A percentile compares a stretch with the other conserved stretches of the same genome.
Evolutionary conservation across 2,329 filamentous ascomycete species (phyloP).

Genomic region (Magnaporthiopsis rhizophila): DNA sequence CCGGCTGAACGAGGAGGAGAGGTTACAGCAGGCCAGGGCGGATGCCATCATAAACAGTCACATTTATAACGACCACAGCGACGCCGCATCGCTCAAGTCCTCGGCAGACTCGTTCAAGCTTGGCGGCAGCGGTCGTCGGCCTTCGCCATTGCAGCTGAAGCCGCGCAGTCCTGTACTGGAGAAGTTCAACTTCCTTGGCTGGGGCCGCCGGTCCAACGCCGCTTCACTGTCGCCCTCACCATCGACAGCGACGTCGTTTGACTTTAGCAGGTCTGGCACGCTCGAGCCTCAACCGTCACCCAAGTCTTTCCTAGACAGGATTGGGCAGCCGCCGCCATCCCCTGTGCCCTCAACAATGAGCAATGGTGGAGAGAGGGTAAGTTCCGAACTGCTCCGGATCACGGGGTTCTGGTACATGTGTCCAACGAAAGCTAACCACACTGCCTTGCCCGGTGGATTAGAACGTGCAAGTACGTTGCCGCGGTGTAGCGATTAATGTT

Average conservation of each 20-base stretch:
- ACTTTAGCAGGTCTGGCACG: conserved; percentile 25
- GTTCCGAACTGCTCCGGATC: conserved; percentile 18
- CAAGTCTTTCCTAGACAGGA: conserved; percentile 10
- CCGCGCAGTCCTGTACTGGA: conserved; percentile 35
- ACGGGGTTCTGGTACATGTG: neutral
- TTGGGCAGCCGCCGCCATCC: conserved; percentile 3
- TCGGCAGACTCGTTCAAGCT: neutral
- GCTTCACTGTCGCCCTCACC: conserved; percentile 25
- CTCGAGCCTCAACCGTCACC: conserved; percentile 18
- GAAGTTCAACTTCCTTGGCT: conserved; percentile 38
- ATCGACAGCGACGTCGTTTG: conserved; percentile 21
- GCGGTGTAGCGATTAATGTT: conserved; percentile 60
- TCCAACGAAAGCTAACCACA: neutral
- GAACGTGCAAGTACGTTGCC: conserved; percentile 53
- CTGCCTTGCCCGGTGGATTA: neutral
- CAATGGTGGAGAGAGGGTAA: conserved; percentile 69
- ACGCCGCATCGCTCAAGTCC: neutral
- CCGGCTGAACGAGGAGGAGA: neutral
- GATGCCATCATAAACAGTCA: conserved; percentile 9
- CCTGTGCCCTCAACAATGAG: conserved; percentile 53
- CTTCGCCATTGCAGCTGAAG: conserved; percentile 17
- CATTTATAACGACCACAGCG: conserved; percentile 12
- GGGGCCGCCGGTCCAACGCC: conserved; percentile 31
- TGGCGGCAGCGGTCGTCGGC: conserved; percentile 15
- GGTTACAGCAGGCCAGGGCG: neutral